Percentiles rank a stretch among this genome's conserved stretches.
phyloP scores from a whole-genome alignment of 164 flowering plant genomes.

The Umbellularia californica region DNA sequence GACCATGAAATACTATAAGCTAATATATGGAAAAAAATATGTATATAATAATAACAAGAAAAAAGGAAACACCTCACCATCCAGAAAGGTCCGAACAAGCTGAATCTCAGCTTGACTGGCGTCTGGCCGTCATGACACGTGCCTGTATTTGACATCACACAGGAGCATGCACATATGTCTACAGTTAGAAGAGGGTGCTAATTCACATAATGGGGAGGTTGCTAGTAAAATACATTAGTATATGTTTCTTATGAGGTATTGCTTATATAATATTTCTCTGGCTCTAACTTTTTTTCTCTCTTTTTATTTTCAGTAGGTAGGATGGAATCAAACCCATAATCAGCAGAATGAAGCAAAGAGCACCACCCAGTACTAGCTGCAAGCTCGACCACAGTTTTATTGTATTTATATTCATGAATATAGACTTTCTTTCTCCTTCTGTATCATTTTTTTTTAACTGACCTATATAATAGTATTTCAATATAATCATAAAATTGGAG shows the following conservation, averaged over 20 bases:
- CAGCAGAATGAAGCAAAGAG: background rate
- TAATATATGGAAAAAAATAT: background rate
- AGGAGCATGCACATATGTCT: background rate
- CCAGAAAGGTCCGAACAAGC: slow-evolving; percentile 16
- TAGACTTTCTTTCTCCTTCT: background rate
- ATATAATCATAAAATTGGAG: background rate
- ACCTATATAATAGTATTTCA: background rate
- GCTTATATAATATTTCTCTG: background rate
- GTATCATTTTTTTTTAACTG: background rate
- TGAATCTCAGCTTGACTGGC: background rate
- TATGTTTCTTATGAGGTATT: background rate
- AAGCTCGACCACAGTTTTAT: background rate
- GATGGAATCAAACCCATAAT: background rate
- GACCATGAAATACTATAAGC: background rate
- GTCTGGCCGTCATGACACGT: background rate
- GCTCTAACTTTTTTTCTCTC: background rate
- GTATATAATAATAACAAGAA: background rate
- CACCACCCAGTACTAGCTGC: background rate
- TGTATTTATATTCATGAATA: background rate
- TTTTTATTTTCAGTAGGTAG: background rate
- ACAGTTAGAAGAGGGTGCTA: background rate
- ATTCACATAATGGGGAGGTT: background rate
- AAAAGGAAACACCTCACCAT: slow-evolving; percentile 4
- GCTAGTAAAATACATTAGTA: background rate
- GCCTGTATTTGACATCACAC: background rate